Percentiles rank a stretch among this genome's conserved stretches.
Evolutionary conservation across 768 basidiomycete genomes (phyloP).

Genomic region (Podaxis sp.): DNA sequence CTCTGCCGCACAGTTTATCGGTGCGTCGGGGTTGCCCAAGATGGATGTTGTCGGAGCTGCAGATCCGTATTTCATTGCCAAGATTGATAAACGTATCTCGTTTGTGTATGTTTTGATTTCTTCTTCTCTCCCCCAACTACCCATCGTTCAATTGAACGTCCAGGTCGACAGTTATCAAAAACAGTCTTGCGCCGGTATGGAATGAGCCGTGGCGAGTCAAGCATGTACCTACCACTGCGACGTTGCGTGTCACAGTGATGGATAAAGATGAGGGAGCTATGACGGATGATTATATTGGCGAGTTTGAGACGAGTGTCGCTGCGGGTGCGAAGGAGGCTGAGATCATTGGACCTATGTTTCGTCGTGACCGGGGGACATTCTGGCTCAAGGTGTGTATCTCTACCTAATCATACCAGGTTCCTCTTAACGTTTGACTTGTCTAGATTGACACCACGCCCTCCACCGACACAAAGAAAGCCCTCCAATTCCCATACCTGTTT

Average conservation of each 20-base stretch:
- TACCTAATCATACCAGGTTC: background rate
- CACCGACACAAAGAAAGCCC: constrained; percentile 26
- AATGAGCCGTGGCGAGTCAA: constrained; percentile 71
- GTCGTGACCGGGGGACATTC: constrained; percentile 53
- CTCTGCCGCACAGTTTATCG: constrained; percentile 59
- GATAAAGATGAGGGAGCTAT: constrained; percentile 62
- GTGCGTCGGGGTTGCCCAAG: constrained; percentile 63
- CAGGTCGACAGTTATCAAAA: constrained; percentile 62
- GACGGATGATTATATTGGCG: constrained; percentile 63
- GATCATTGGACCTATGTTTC: constrained; percentile 50
- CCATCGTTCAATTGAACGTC: background rate
- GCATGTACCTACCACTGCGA: constrained; percentile 65
- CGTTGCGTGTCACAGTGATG: constrained; percentile 53
- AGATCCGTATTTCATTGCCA: constrained; percentile 72
- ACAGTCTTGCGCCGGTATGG: constrained; percentile 65
- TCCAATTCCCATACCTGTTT: constrained; percentile 54
- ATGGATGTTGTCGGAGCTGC: constrained; percentile 62
- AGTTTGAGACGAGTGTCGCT: constrained; percentile 46
- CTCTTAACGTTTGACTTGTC: background rate
- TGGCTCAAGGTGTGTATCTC: constrained; percentile 54
- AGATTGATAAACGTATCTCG: constrained; percentile 56
- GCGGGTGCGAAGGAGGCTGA: constrained; percentile 62
- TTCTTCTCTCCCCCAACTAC: background rate
- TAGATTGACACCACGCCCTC: constrained; percentile 58
- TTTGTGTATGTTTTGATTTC: constrained; percentile 47